Conservation (phyloP, 169 alveolate species). For the Plasmodium vinckei region DNA sequence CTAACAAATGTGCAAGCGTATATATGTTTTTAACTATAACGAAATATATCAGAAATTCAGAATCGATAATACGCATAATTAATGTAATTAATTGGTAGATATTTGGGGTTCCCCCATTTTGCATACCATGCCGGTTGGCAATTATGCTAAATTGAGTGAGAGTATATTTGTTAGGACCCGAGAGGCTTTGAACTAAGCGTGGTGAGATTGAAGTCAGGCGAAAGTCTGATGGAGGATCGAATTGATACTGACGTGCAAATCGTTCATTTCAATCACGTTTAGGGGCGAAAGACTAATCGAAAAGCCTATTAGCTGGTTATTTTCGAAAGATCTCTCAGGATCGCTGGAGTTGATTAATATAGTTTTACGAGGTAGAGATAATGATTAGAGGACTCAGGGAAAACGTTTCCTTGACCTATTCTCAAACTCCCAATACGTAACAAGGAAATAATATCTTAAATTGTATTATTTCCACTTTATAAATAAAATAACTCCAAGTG, state of each 20-base stretch:
- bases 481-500: slow-evolving; percentile 91
- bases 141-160: slow-evolving; percentile 88
- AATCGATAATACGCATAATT: slow-evolving; percentile 41
- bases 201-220: slow-evolving; percentile 93
- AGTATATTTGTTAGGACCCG: slow-evolving; percentile 94
- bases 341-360: slow-evolving; percentile 89
- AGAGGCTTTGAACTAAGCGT: slow-evolving; percentile 94
- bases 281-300: slow-evolving; percentile 95
- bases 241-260: slow-evolving; percentile 94
- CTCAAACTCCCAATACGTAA: slow-evolving; percentile 84
- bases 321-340: slow-evolving; percentile 95
- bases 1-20: slow-evolving; percentile 85
- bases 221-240: slow-evolving; percentile 94
- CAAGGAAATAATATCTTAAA: slow-evolving; percentile 1
- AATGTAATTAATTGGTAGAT: too few relatives aligned
- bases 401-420: slow-evolving; percentile 88
- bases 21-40: background rate
- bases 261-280: slow-evolving; percentile 93
- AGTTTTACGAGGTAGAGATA: slow-evolving; percentile 92
- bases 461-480: slow-evolving; percentile 36
- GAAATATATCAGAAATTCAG: too few relatives aligned
- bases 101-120: too few relatives aligned
- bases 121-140: slow-evolving; percentile 13
- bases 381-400: slow-evolving; percentile 91
- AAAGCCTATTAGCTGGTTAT: slow-evolving; percentile 96